phyloP scores from a whole-genome alignment of 1,284 basidiomycete species.

The Ganoderma sinense region DNA sequence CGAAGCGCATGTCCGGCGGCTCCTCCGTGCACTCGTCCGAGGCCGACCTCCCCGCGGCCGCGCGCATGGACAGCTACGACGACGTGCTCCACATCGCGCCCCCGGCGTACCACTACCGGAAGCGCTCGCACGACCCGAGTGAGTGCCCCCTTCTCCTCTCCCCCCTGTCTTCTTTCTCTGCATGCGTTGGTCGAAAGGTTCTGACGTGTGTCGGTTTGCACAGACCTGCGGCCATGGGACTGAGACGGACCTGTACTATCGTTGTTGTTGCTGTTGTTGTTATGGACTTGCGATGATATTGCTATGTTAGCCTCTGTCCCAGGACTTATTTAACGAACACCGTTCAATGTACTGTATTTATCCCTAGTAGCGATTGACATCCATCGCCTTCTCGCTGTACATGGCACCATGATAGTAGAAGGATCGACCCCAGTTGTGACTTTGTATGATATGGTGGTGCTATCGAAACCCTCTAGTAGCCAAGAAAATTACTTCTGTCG shows the following conservation, averaged over 20 bases:
- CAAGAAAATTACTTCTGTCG: no score
- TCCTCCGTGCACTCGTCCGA: conserved; percentile 1
- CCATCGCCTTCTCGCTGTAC: background rate
- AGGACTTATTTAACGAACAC: background rate
- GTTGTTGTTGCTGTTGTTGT: no score
- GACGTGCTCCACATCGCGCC: conserved; percentile 2
- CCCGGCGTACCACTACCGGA: conserved; percentile 26
- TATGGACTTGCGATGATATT: background rate
- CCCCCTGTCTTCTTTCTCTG: background rate
- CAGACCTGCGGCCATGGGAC: conserved; percentile 15
- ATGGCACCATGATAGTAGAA: no score
- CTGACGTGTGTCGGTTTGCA: background rate
- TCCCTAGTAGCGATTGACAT: background rate
- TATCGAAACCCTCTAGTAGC: no score
- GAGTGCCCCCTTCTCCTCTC: conserved; percentile 6
- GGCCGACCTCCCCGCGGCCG: background rate
- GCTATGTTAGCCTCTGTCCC: background rate
- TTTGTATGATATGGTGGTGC: no score
- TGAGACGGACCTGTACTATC: no score
- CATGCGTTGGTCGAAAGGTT: background rate
- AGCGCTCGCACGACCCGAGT: conserved; percentile 24
- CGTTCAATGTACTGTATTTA: background rate
- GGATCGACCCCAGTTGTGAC: no score
- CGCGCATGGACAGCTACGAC: conserved; percentile 1
- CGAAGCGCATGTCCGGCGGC: conserved; percentile 12